phyloP scores from a whole-genome alignment of 2,329 filamentous ascomycete species.

The Dryadomyces quercus-mongolicae region DNA sequence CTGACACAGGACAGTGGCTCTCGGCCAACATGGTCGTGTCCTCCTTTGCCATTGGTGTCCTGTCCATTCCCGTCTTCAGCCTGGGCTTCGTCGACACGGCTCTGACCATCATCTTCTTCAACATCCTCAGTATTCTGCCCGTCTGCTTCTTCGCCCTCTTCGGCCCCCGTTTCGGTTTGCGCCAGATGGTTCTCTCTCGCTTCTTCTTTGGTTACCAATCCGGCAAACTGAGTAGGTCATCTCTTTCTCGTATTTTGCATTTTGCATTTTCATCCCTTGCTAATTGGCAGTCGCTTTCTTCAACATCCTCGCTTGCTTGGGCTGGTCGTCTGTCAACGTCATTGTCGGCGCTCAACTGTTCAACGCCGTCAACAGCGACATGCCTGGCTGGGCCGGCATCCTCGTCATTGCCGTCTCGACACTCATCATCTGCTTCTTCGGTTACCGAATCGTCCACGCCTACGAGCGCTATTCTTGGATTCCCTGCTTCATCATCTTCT shows the following conservation, averaged over 20 bases:
- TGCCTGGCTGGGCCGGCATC: slow-evolving; percentile 64
- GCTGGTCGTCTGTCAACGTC: slow-evolving; percentile 66
- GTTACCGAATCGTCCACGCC: slow-evolving; percentile 62
- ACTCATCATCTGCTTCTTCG: slow-evolving; percentile 58
- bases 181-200: slow-evolving; percentile 48
- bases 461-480: slow-evolving; percentile 71
- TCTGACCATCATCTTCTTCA: slow-evolving; percentile 63
- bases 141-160: slow-evolving; percentile 44
- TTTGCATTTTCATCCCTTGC: not conserved
- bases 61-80: slow-evolving; percentile 53
- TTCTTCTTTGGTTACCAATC: slow-evolving; percentile 48
- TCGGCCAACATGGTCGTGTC: slow-evolving; percentile 69
- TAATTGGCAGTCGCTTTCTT: slow-evolving; percentile 48
- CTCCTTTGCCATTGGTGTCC: slow-evolving; percentile 63
- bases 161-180: slow-evolving; percentile 44
- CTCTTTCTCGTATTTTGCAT: not conserved
- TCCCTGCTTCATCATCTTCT: slow-evolving; percentile 40
- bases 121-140: slow-evolving; percentile 48
- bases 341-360: slow-evolving; percentile 73
- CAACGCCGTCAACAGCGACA: slow-evolving; percentile 55
- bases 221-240: slow-evolving; percentile 50
- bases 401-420: slow-evolving; percentile 60
- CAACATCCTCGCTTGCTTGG: slow-evolving; percentile 58
- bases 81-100: slow-evolving; percentile 65
- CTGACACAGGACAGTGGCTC: slow-evolving; percentile 43